These are phyloP conservation scores for Pontederia crassipes DNA, from an alignment of 176 grass and related monocot species.

Conservation along the genomic window DNA sequence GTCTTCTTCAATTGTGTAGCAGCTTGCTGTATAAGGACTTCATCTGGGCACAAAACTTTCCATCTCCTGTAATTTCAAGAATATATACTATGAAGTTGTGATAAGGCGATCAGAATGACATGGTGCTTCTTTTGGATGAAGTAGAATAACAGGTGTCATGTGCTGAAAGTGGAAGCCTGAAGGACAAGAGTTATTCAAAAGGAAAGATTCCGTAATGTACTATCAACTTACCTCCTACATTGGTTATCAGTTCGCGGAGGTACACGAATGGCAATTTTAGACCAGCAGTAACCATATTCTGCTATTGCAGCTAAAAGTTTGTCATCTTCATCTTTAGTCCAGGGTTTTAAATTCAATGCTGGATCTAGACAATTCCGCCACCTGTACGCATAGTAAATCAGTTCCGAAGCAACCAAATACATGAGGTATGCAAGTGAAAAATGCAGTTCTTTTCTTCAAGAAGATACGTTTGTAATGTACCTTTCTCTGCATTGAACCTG, in stretches of 20 bases:
- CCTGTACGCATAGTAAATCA: constrained; percentile 36
- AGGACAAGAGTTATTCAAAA: background rate
- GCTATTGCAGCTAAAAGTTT: constrained; percentile 48
- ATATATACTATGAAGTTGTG: background rate
- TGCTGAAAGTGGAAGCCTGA: background rate
- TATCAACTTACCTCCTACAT: constrained; percentile 57
- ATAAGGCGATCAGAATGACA: background rate
- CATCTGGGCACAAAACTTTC: constrained; percentile 39
- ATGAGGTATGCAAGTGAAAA: too few species aligned
- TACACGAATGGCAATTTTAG: constrained; percentile 49
- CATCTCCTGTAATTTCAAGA: constrained; percentile 39
- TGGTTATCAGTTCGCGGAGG: constrained; percentile 82
- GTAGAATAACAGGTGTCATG: background rate
- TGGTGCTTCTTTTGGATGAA: background rate
- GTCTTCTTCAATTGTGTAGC: constrained; percentile 54
- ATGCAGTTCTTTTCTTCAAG: background rate
- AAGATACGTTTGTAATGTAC: constrained; percentile 28
- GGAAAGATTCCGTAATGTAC: background rate
- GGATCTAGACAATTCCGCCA: constrained; percentile 90
- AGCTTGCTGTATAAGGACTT: constrained; percentile 35
- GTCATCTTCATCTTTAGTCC: constrained; percentile 74
- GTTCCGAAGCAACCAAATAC: background rate
- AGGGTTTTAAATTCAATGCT: constrained; percentile 47
- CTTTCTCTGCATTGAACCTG: constrained; percentile 74
- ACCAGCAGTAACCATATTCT: constrained; percentile 59